Evolutionary conservation across 164 flowering plant species (phyloP), one percentile per base, ranked within the genome.

Genomic region (Umbilicus rupestris): DNA sequence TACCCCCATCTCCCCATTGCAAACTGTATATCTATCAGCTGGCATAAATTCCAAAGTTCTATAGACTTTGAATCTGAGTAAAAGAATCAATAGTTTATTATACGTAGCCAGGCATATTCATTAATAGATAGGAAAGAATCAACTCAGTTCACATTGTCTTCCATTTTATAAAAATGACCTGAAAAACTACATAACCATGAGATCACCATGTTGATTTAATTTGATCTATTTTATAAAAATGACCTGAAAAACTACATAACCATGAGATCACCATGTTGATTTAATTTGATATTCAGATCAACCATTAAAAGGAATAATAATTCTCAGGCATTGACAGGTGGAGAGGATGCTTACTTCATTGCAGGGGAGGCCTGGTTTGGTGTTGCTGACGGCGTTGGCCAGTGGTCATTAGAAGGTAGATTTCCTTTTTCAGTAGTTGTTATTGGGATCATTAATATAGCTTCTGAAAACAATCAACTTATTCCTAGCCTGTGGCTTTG

Each of bases 281-380:
- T 20, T n/a, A n/a, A 33, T 37, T n/a, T 49, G 7, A 24, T 52
- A 68, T 63, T 63, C 69, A 37, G 68, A 7, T 69, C 64, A 47
- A 77, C 72, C 84, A 75, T 83, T 82, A 77, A 68, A 68, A 77
- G 60, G 70, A 78, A 70, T 79, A 82, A 81, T 78, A 79, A 80
- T 72, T 87, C 73, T 81, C 92, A 87, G 93, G 92, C 80, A 62
- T 83, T 80, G 80, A 74, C 92, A 82, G 93, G 93, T 85, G 86
- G 89, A 66, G 90, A 86, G 74, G 93, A 91, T 84, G 89, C 93
- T 60, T 86, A 74, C 70, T 87, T 91, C 72, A 68, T 89, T 72
- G 72, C 76, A 65, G 16, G 72, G 66, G 72, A 74, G 33, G 80
- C 76, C 65, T 91, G 91, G 90, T 67, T 91, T 35, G 92, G 91